Percentiles rank a stretch among this genome's conserved stretches.
phyloP scores from a whole-genome alignment of 257 asterid genomes.

The Gynochthodes officinalis region DNA sequence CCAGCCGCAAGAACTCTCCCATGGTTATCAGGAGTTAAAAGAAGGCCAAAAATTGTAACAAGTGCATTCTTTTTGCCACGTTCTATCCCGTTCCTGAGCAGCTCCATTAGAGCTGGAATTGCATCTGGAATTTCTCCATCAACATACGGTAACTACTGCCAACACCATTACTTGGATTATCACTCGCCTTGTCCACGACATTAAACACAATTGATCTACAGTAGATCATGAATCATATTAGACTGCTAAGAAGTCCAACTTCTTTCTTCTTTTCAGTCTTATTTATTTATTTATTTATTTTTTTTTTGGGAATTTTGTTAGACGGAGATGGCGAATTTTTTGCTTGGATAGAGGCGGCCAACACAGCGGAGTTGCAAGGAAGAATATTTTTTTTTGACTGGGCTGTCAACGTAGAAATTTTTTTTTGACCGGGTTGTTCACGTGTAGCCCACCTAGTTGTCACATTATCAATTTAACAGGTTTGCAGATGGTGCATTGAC shows the following conservation, averaged over 20 bases:
- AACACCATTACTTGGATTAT: background rate
- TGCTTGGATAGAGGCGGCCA: too few species aligned
- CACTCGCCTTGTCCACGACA: conserved; percentile 14
- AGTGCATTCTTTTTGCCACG: conserved; percentile 57
- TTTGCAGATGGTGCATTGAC: too few species aligned
- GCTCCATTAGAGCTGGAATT: conserved; percentile 44
- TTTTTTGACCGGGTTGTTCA: too few species aligned
- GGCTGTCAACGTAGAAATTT: too few species aligned
- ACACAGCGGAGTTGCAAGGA: too few species aligned
- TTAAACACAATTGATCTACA: conserved; percentile 57
- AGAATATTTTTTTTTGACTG: too few species aligned
- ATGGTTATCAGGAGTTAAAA: conserved; percentile 59
- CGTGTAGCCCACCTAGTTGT: too few species aligned
- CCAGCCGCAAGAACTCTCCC: conserved; percentile 51
- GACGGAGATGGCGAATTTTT: too few species aligned
- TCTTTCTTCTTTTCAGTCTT: conserved; percentile 38
- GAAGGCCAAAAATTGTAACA: conserved; percentile 53
- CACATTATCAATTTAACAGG: too few species aligned
- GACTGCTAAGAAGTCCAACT: conserved; percentile 34
- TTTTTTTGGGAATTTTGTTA: too few species aligned
- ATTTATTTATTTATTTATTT: too few species aligned
- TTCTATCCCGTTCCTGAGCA: conserved; percentile 42
- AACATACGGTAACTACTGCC: conserved; percentile 27
- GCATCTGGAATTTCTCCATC: conserved; percentile 52
- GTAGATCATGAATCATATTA: conserved; percentile 54